Evolutionary conservation across 441 rosid genomes (phyloP).

Genomic region (Manihot esculenta): DNA sequence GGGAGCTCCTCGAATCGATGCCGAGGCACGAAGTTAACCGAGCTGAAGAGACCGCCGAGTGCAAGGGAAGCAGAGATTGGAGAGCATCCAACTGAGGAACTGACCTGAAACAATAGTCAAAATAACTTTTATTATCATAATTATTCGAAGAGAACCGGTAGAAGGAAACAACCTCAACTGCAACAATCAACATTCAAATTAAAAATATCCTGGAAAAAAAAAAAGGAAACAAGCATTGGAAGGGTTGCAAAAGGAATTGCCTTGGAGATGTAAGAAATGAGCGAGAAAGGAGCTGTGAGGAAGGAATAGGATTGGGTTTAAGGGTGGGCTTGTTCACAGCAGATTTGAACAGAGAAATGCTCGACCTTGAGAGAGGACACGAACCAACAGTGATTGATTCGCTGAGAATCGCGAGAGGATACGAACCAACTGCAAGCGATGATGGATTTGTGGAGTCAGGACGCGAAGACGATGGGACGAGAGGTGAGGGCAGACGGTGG

Average conservation of each 20-base stretch:
- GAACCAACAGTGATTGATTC: no score
- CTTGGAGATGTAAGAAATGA: constrained; percentile 53
- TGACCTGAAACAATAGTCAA: constrained; percentile 43
- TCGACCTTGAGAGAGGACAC: constrained; percentile 59
- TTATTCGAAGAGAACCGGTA: constrained; percentile 11
- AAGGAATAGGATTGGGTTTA: constrained; percentile 40
- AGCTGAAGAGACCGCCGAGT: no score
- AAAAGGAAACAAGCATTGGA: not conserved
- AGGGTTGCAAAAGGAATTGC: constrained; percentile 23
- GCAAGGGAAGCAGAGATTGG: constrained; percentile 87
- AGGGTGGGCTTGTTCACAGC: constrained; percentile 49
- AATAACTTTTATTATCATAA: not conserved
- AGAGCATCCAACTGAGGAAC: constrained; percentile 61
- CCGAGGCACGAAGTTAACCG: no score
- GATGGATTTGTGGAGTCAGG: no score
- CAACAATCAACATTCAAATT: constrained; percentile 13
- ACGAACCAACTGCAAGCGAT: no score
- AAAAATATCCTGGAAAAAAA: constrained; percentile 1
- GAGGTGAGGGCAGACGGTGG: no score
- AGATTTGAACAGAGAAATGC: constrained; percentile 51
- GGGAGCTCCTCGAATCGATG: no score
- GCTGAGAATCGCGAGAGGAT: no score
- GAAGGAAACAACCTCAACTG: not conserved
- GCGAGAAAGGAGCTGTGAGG: constrained; percentile 36
- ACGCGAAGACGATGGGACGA: no score